Evolutionary conservation across 441 rosid genomes (phyloP), one percentile per base, ranked within the genome.

Genomic region (Syzygium syzygioides): DNA sequence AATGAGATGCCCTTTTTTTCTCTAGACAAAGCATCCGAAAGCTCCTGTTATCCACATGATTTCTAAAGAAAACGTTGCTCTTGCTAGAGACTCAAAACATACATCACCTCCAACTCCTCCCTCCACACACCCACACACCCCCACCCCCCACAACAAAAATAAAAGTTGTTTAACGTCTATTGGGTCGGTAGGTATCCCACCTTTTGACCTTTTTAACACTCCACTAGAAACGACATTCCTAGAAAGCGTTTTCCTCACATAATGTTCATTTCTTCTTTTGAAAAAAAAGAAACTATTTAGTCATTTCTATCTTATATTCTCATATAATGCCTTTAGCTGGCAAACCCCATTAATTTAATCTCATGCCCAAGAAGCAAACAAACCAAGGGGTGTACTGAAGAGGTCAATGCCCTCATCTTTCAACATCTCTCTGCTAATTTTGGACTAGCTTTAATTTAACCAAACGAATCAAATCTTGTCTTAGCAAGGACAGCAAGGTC

Each of bases 381-480:
- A 94, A 91, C 1, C 1, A 86, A 87, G 84, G 68, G 83, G 80
- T 28, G n/a, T 76, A 23, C 18, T 23, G 91, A 88, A 91, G 80
- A 89, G 90, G 95, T 93, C 94, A 92, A 93, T 92, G 93, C 91
- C 88, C 87, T 83, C 85, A 88, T 83, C 89, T 89, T 91, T 89
- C 90, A 86, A 60, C 64, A 64, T 86, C 86, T 83, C 26, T 87
- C 64, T 87, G 37, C 86, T 89, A 88, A 87, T 89, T 89, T 37
- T 76, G 87, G 88, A 37, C 88, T 83, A 76, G 52, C 52, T 76
- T 37, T 71, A 37, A 19, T 37, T 71, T 41, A 76, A 41, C 83
- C 83, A 89, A 34, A 76, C 64, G 71, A 56, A 87, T 60, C 60
- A 86, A 88, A 86, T 54, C 79, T 45, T 68, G 68, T 83, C 28